These are phyloP conservation scores for Tephrocybe sp. DNA, from an alignment of 768 basidiomycete genomes.

Conservation along the genomic window DNA sequence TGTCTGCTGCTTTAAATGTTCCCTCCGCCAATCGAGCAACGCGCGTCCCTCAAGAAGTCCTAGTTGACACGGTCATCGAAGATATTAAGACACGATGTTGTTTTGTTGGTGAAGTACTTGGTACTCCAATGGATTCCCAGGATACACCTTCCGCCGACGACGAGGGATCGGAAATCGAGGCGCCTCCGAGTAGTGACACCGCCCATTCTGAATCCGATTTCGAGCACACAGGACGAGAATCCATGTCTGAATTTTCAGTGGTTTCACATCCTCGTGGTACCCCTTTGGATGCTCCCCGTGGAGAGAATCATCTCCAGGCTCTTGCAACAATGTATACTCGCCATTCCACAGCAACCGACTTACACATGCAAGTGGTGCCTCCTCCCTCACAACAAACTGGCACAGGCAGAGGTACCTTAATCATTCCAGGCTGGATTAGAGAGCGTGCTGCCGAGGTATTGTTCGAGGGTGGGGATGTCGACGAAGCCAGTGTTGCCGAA, in stretches of 20 bases:
- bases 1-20: conserved; percentile 61
- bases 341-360: conserved; percentile 74
- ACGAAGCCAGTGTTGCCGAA: conserved; percentile 82
- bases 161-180: conserved; percentile 38
- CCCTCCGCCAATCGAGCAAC: conserved; percentile 60
- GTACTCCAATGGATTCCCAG: conserved; percentile 31
- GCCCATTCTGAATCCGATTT: conserved; percentile 70
- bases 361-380: conserved; percentile 67
- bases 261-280: conserved; percentile 42
- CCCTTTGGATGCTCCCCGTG: conserved; percentile 27
- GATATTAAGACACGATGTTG: conserved; percentile 88
- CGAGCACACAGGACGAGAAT: conserved; percentile 48
- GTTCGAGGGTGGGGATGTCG: conserved; percentile 87
- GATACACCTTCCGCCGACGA: conserved; percentile 31
- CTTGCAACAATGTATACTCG: conserved; percentile 69
- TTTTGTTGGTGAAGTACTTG: conserved; percentile 73
- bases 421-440: conserved; percentile 93
- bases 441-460: conserved; percentile 89
- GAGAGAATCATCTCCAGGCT: conserved; percentile 58
- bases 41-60: conserved; percentile 73
- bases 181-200: conserved; percentile 49
- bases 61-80: conserved; percentile 81
- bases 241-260: conserved; percentile 56
- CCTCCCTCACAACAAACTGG: conserved; percentile 65
- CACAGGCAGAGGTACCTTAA: conserved; percentile 72